phyloP scores from a whole-genome alignment of 176 grass and related monocot species.

The Tillandsia leiboldiana region DNA sequence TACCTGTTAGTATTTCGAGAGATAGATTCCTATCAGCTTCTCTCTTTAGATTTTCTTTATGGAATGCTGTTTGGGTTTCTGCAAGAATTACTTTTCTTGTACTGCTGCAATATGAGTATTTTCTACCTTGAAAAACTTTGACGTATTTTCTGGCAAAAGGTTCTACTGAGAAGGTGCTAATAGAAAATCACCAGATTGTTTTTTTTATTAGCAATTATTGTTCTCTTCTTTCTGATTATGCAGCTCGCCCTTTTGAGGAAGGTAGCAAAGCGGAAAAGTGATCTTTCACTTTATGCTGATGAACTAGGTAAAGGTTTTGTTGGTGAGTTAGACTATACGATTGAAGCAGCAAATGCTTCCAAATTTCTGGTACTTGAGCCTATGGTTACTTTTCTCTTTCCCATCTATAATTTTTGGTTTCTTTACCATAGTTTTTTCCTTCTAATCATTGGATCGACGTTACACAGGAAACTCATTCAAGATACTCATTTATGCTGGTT shows the following conservation, averaged over 20 bases:
- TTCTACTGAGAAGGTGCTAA: neutral
- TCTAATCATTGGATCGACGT: neutral
- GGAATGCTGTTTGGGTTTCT: neutral
- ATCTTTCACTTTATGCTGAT: slow-evolving; percentile 86
- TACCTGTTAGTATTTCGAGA: neutral
- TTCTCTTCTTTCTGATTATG: slow-evolving; percentile 24
- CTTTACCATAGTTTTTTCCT: neutral
- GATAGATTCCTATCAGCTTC: neutral
- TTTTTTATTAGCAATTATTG: neutral
- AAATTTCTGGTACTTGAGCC: slow-evolving; percentile 65
- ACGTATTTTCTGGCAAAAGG: neutral
- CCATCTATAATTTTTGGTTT: slow-evolving; percentile 6
- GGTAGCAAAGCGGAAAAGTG: slow-evolving; percentile 68
- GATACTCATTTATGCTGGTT: slow-evolving; percentile 72
- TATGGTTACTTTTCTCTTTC: neutral
- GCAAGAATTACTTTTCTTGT: neutral
- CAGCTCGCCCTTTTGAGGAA: slow-evolving; percentile 67
- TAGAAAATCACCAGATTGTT: neutral
- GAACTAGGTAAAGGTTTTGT: slow-evolving; percentile 87
- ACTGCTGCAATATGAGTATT: neutral
- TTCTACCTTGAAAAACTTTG: neutral
- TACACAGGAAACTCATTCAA: slow-evolving; percentile 66
- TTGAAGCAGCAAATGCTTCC: slow-evolving; percentile 81
- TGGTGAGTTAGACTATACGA: slow-evolving; percentile 80
- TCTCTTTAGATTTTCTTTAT: neutral